These are phyloP conservation scores for Bipolaris cookei DNA, from an alignment of 2,329 filamentous ascomycete species.

Conservation along the genomic window DNA sequence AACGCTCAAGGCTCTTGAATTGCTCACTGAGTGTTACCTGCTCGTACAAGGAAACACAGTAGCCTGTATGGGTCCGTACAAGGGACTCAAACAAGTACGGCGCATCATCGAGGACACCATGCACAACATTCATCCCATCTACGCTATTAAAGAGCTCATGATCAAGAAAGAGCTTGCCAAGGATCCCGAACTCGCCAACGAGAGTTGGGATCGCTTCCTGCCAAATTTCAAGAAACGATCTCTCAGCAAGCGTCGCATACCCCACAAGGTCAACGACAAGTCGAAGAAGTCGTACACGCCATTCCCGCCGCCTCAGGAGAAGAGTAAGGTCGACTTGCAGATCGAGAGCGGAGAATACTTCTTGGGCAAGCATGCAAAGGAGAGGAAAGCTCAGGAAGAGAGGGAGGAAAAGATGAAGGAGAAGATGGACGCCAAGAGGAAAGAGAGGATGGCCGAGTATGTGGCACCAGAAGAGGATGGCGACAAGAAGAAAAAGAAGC, in stretches of 20 bases:
- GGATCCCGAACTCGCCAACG: slow-evolving; percentile 81
- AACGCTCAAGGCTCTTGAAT: slow-evolving; percentile 90
- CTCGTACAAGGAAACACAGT: slow-evolving; percentile 98
- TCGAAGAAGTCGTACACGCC: slow-evolving; percentile 93
- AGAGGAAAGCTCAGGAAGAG: slow-evolving; percentile 78
- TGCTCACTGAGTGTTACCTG: slow-evolving; percentile 86
- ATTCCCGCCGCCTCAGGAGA: slow-evolving; percentile 94
- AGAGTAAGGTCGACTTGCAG: slow-evolving; percentile 98
- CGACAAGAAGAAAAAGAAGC: slow-evolving; percentile 57
- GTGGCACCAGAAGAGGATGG: slow-evolving; percentile 80
- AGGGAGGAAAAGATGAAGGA: slow-evolving; percentile 82
- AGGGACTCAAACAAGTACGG: slow-evolving; percentile 89
- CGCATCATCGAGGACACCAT: slow-evolving; percentile 90
- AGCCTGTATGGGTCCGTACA: slow-evolving; percentile 87
- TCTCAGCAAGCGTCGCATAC: slow-evolving; percentile 80
- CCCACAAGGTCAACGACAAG: slow-evolving; percentile 90
- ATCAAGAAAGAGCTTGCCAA: slow-evolving; percentile 91
- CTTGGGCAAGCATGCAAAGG: slow-evolving; percentile 89
- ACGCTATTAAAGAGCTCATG: slow-evolving; percentile 96
- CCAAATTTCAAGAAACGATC: slow-evolving; percentile 97
- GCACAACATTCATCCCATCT: slow-evolving; percentile 87
- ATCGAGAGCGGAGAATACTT: slow-evolving; percentile 99
- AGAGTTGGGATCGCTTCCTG: slow-evolving; percentile 95
- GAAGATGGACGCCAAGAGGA: slow-evolving; percentile 87
- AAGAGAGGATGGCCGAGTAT: slow-evolving; percentile 84